A percentile compares a stretch with the other conserved stretches of the same genome.
These are phyloP conservation scores for Colletotrichum endophyticum DNA, from an alignment of 2,329 filamentous ascomycete species.

Conservation along the genomic window DNA sequence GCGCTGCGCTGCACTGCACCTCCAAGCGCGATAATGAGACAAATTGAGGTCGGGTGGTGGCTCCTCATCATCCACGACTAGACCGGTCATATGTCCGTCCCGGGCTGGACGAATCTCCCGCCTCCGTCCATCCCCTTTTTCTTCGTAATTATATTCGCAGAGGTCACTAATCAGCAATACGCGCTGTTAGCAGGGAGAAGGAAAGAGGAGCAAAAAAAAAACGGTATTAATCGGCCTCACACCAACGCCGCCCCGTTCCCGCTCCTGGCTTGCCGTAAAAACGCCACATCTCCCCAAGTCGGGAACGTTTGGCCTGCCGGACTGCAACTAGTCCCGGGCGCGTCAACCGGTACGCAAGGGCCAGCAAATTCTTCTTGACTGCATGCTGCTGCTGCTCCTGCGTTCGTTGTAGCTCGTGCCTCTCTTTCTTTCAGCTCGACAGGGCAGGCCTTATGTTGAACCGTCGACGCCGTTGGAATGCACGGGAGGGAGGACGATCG, in stretches of 20 bases:
- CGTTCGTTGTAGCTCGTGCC: not conserved
- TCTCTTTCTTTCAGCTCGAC: conserved; percentile 4
- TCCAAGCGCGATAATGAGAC: not conserved
- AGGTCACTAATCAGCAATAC: not conserved
- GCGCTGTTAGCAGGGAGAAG: not conserved
- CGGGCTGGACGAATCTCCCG: not conserved
- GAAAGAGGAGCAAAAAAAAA: not conserved
- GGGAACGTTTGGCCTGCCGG: not conserved
- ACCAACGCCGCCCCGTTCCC: not conserved
- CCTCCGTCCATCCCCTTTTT: not conserved
- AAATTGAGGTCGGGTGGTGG: not conserved
- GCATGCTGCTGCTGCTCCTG: not conserved
- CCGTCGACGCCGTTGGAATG: not conserved
- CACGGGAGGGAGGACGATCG: not conserved
- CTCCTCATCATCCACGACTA: not conserved
- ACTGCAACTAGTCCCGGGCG: not conserved
- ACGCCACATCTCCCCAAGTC: not conserved
- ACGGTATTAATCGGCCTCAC: not conserved
- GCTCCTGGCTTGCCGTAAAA: not conserved
- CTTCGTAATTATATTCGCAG: not conserved
- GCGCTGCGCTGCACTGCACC: not conserved
- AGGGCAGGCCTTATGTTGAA: not conserved
- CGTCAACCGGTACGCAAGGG: not conserved
- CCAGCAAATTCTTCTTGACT: not conserved
- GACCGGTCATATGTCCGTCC: not conserved